Conservation (phyloP, 2,329 filamentous ascomycete genomes). For the Myriosclerotinia duriaeana region DNA sequence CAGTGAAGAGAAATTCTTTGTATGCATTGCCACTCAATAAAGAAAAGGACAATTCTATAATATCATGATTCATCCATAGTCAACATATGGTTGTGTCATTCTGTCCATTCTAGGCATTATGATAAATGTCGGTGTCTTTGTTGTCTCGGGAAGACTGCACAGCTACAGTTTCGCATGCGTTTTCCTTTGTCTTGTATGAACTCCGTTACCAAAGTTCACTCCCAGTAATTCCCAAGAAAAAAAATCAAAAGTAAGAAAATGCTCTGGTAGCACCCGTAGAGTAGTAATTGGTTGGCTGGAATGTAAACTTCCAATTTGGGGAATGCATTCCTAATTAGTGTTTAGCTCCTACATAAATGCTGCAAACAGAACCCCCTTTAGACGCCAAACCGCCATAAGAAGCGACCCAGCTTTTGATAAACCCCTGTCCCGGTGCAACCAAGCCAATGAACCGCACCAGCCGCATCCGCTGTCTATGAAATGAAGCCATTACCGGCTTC, state of each 20-base stretch:
- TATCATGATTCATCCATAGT: conserved; percentile 32
- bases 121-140: conserved; percentile 37
- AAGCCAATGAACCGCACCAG: conserved; percentile 19
- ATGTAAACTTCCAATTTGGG: conserved; percentile 19
- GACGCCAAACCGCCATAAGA: conserved; percentile 25
- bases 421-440: conserved; percentile 21
- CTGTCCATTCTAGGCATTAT: conserved; percentile 37
- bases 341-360: conserved; percentile 18
- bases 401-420: conserved; percentile 25
- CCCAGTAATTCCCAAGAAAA: conserved; percentile 18
- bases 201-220: conserved; percentile 26
- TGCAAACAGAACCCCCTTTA: conserved; percentile 26
- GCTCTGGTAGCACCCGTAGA: conserved; percentile 12
- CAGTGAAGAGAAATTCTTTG: conserved; percentile 36
- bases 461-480: conserved; percentile 32
- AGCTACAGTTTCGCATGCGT: conserved; percentile 33
- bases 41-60: conserved; percentile 40
- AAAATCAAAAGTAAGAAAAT: conserved; percentile 16
- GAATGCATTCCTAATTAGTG: conserved; percentile 23
- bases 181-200: conserved; percentile 37
- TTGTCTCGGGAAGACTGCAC: conserved; percentile 41
- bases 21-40: conserved; percentile 38
- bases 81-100: conserved; percentile 36
- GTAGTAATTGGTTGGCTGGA: conserved; percentile 16
- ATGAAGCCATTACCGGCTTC: conserved; percentile 62